These are phyloP conservation scores for Eucalyptus marginata DNA, from an alignment of 345 rosid species.

Conservation along the genomic window DNA sequence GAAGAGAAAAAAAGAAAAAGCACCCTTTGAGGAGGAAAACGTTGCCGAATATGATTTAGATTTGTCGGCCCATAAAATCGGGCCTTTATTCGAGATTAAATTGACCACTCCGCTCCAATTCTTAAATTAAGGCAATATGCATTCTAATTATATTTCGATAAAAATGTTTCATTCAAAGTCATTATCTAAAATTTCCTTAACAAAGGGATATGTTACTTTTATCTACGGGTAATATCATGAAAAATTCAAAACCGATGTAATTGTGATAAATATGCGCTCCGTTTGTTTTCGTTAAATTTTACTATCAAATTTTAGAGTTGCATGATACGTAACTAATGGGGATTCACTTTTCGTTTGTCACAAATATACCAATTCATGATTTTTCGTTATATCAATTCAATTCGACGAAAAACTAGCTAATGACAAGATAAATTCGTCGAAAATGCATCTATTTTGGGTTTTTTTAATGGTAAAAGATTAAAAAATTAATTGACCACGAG, in stretches of 20 bases:
- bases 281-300: too few relatives aligned
- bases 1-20: accelerated
- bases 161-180: not conserved
- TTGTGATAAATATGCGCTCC: accelerated
- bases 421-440: accelerated
- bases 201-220: too few relatives aligned
- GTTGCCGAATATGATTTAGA: not conserved
- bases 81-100: not conserved
- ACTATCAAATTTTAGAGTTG: accelerated
- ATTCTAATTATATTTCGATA: not conserved
- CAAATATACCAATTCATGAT: accelerated
- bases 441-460: too few relatives aligned
- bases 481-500: too few relatives aligned
- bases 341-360: accelerated
- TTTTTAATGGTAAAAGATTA: too few relatives aligned
- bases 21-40: not conserved
- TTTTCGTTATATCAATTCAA: accelerated
- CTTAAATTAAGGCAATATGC: not conserved
- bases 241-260: too few relatives aligned
- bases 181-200: accelerated
- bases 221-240: accelerated
- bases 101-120: not conserved
- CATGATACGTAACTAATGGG: accelerated
- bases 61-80: not conserved
- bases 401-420: accelerated